Conservation (phyloP, 352 stramenopile species). For the Pythium phragmiticola region DNA sequence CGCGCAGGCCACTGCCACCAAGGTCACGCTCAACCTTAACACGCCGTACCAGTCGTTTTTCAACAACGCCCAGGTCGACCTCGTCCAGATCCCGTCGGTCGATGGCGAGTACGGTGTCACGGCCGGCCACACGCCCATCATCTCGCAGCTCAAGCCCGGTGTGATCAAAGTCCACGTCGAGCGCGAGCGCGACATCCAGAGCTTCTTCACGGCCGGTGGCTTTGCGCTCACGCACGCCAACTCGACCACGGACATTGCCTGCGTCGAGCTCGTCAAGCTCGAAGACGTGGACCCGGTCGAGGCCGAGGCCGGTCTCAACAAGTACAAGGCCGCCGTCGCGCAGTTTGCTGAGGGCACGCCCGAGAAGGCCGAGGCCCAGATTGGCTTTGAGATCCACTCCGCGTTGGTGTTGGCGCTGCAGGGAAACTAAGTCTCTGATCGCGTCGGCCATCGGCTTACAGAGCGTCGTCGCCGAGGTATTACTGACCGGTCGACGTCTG, state of each 20-base stretch:
- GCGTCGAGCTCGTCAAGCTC: conserved; percentile 95
- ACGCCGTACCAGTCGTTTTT: conserved; percentile 85
- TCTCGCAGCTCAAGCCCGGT: conserved; percentile 97
- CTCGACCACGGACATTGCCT: conserved; percentile 96
- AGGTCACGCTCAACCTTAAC: conserved; percentile 85
- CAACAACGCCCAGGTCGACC: conserved; percentile 80
- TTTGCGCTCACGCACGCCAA: conserved; percentile 96
- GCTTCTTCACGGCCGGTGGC: conserved; percentile 97
- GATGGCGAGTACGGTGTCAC: conserved; percentile 98
- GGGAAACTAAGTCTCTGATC: conserved; percentile 40
- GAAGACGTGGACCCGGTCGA: conserved; percentile 94
- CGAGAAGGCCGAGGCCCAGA: conserved; percentile 94
- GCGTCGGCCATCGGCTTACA: neutral
- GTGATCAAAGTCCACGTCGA: conserved; percentile 89
- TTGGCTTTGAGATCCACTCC: conserved; percentile 94
- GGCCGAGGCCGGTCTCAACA: conserved; percentile 87
- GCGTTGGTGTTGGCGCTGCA: conserved; percentile 91
- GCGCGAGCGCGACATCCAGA: conserved; percentile 89
- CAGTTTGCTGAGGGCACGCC: conserved; percentile 80
- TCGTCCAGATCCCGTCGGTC: conserved; percentile 93
- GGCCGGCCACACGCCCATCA: conserved; percentile 94
- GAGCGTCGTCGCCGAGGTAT: neutral
- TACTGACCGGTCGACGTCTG: neutral
- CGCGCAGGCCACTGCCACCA: conserved; percentile 54
- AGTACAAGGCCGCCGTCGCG: conserved; percentile 88